phyloP scores from a whole-genome alignment of 352 stramenopile species.

The Pythium insidiosum region DNA sequence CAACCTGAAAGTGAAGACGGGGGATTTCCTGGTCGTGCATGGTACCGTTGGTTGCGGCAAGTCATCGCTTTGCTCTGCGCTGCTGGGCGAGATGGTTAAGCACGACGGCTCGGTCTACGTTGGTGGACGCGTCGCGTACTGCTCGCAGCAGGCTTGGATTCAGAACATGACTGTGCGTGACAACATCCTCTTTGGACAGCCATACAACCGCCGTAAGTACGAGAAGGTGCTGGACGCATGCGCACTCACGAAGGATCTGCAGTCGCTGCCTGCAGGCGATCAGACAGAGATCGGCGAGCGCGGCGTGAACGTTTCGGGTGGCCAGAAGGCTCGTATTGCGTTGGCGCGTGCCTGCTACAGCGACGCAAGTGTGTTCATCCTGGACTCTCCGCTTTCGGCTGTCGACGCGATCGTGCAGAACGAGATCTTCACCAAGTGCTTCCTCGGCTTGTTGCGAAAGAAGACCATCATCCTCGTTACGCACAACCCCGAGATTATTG shows the following conservation, averaged over 20 bases:
- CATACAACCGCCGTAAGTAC: slow-evolving; percentile 25
- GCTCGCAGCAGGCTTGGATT: slow-evolving; percentile 75
- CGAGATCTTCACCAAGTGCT: slow-evolving; percentile 69
- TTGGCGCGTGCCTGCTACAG: slow-evolving; percentile 37
- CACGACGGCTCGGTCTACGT: slow-evolving; percentile 10
- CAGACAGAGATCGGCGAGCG: slow-evolving; percentile 35
- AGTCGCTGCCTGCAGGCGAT: slow-evolving; percentile 46
- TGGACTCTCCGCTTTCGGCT: slow-evolving; percentile 35
- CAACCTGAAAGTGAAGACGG: slow-evolving; percentile 39
- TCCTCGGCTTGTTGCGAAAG: slow-evolving; percentile 34
- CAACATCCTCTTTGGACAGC: slow-evolving; percentile 88
- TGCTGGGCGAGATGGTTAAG: slow-evolving; percentile 89
- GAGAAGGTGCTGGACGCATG: slow-evolving; percentile 34
- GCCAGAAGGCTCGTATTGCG: slow-evolving; percentile 38
- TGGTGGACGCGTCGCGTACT: slow-evolving; percentile 47
- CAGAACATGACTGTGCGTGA: slow-evolving; percentile 35
- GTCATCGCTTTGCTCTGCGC: slow-evolving; percentile 77
- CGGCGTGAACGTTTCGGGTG: slow-evolving; percentile 28
- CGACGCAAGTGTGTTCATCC: slow-evolving; percentile 32
- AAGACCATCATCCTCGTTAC: slow-evolving; percentile 55
- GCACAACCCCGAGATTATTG: slow-evolving; percentile 42
- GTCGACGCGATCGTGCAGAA: slow-evolving; percentile 59
- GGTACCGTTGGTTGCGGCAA: slow-evolving; percentile 88
- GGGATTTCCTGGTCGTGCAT: slow-evolving; percentile 81
- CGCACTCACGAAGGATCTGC: slow-evolving; percentile 42